Evolutionary conservation across 2,329 filamentous ascomycete genomes (phyloP), one percentile per base, ranked within the genome.

Genomic region (Fusarium cyanostomum): DNA sequence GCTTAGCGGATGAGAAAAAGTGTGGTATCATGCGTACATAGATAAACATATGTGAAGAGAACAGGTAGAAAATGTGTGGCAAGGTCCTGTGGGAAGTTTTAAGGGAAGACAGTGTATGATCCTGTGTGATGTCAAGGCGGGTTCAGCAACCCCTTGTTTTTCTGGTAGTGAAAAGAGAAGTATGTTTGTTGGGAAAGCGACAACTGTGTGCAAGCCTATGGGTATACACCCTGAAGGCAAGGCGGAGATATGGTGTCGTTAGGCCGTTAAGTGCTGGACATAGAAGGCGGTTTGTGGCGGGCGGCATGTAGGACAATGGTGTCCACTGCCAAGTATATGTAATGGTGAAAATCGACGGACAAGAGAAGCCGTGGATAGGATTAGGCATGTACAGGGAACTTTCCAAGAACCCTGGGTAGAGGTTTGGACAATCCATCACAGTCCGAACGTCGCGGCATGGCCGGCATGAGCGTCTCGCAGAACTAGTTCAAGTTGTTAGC

Each of bases 401-500:
- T 46, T 59, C 39, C 33, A 66, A 26, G 38, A 30, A 31, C 27
- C 39, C 24, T 21, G 6, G 9, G 4, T 31, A 13, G 8, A 37
- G 37, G 24, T 8, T 11, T 26, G n/a, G n/a, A 9, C 8, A 15
- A 16, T 48, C n/a, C 27, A 46, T 70, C 58, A 77, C 54, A 72
- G 72, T 11, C 73, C 71, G 54, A 75, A 76, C 8, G 71, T 71
- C 24, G 61, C 59, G 28, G 70, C 70, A 56, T 78, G 72, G 24
- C 70, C 70, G 44, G 67, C 71, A 57, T 79, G 75, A 27, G 77
- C 77, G 39, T 77, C 77, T 64, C 71, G 72, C 10, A 79, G 61
- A 33, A 70, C 77, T 78, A 46, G 7, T 52, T 28, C 37, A 28
- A 42, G n/a, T 26, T 31, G 41, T 65, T 44, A 65, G 52, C 50